Base-by-base conservation (phyloP, 1,284 basidiomycete genomes). In the Apiotrichum porosum region DNA sequence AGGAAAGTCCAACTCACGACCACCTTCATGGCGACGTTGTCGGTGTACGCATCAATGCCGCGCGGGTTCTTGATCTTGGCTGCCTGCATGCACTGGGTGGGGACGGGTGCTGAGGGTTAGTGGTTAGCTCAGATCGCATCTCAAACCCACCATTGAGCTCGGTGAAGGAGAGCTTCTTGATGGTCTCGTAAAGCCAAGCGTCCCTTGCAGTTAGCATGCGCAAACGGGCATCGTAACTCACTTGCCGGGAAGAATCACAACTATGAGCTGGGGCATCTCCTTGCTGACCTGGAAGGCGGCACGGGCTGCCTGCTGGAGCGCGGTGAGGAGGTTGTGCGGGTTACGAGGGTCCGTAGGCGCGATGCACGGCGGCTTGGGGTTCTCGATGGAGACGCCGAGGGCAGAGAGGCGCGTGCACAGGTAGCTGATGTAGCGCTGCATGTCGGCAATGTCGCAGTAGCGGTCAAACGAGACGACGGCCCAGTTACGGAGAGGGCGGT, bases 21-120 rank as follows among this genome's bases (percentile, higher is more conserved):
- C n/a, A 73, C 55, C 55, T 74, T 74, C 69, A 74, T 70, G 6
- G 54, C 41, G 10, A 51, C 57, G 44, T 74, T 75, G 41, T 66
- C 72, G 18, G 66, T 66, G 65, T 77, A 78, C 61, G 77, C 76
- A 15, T 68, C 68, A 9, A 72, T 43, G 15, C 68, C 68, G 23
- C 64, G 55, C 34, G 70, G 66, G 35, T 46, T 63, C 46, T 36
- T 58, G 53, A 69, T 62, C 68, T 71, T 78, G 54, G 23, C 51
- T 28, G 51, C 62, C 49, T 60, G 75, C 31, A 58, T 68, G 59
- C 62, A 76, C 60, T 75, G 73, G 0, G 73, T 74, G 1, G 40
- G 4, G 14, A 38, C 30, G n/a, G n/a, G n/a, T n/a, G n/a, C n/a
- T n/a, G n/a, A n/a, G 5, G 48, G 22, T 22, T 21, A 8, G 22